Percentiles rank a stretch among this genome's conserved stretches.
Conservation (phyloP, 2,329 filamentous ascomycete species). For the Nectriaceae sp. region DNA sequence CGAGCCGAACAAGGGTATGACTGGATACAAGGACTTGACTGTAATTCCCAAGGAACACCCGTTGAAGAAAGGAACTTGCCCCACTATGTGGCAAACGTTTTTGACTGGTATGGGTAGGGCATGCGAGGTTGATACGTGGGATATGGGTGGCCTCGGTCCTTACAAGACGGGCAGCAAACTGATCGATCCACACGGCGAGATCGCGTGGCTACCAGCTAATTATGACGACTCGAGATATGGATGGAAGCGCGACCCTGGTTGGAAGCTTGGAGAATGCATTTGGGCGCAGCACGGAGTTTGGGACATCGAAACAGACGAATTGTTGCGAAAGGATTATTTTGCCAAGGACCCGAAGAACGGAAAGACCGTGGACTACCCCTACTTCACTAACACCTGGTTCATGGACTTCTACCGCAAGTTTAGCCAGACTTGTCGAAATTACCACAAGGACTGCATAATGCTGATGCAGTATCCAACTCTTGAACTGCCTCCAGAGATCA, state of each 20-base stretch:
- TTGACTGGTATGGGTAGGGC: constrained; percentile 88
- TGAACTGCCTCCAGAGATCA: constrained; percentile 86
- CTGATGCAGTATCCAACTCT: constrained; percentile 90
- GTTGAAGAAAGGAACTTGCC: constrained; percentile 87
- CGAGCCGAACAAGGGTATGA: constrained; percentile 86
- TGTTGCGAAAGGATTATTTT: constrained; percentile 88
- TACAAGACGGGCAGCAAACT: constrained; percentile 83
- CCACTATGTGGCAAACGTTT: constrained; percentile 92
- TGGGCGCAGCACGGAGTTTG: constrained; percentile 98
- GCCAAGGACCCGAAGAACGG: constrained; percentile 74
- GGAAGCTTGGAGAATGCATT: constrained; percentile 91
- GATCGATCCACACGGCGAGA: constrained; percentile 84
- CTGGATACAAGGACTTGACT: constrained; percentile 80
- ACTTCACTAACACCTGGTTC: constrained; percentile 90
- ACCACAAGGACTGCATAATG: constrained; percentile 82
- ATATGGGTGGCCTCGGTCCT: constrained; percentile 89
- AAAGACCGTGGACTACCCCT: constrained; percentile 73
- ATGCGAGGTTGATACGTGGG: constrained; percentile 88
- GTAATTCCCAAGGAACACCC: constrained; percentile 84
- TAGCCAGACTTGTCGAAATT: constrained; percentile 68
- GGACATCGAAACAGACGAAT: constrained; percentile 76
- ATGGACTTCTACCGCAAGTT: constrained; percentile 83
- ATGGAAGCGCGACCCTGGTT: constrained; percentile 83
- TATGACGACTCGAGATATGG: constrained; percentile 88
- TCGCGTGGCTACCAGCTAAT: constrained; percentile 78